Percentiles rank a stretch among this genome's conserved stretches.
Evolutionary conservation across 805 yeast genomes (phyloP).

Genomic region (Nakazawaea wickerhamii): DNA sequence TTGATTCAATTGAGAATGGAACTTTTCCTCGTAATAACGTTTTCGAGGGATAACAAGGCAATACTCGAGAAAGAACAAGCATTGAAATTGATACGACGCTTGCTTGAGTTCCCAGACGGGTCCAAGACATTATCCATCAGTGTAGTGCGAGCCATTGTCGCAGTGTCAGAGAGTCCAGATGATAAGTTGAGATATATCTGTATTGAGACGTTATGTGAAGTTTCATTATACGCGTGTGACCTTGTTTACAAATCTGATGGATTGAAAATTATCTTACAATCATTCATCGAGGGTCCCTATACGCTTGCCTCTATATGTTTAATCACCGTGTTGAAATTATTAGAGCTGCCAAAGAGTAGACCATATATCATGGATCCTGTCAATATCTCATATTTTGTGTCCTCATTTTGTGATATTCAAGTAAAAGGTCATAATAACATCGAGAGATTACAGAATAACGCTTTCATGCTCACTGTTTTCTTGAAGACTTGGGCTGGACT

Average conservation of each 20-base stretch:
- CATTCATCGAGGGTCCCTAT: constrained; percentile 49
- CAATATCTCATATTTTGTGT: constrained; percentile 56
- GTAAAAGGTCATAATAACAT: constrained; percentile 39
- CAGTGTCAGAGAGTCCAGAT: constrained; percentile 50
- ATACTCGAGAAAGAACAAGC: constrained; percentile 75
- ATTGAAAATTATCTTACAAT: constrained; percentile 36
- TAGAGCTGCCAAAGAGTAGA: constrained; percentile 54
- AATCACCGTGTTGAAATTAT: constrained; percentile 31
- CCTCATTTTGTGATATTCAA: constrained; percentile 67
- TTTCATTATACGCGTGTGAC: constrained; percentile 39
- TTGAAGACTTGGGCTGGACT: constrained; percentile 77
- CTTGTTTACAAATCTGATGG: constrained; percentile 40
- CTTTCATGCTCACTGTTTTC: constrained; percentile 53
- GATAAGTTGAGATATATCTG: constrained; percentile 47
- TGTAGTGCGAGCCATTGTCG: constrained; percentile 59
- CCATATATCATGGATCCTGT: constrained; percentile 50
- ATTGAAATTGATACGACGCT: constrained; percentile 58
- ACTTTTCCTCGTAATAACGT: constrained; percentile 54
- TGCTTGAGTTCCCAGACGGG: constrained; percentile 52
- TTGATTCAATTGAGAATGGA: constrained; percentile 55
- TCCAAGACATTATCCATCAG: constrained; percentile 51
- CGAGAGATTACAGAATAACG: constrained; percentile 54
- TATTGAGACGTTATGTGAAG: constrained; percentile 49
- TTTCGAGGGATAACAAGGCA: constrained; percentile 50
- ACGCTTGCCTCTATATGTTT: constrained; percentile 34